Base-by-base conservation (phyloP, 345 rosid species). In the Gynandropsis gynandra region DNA sequence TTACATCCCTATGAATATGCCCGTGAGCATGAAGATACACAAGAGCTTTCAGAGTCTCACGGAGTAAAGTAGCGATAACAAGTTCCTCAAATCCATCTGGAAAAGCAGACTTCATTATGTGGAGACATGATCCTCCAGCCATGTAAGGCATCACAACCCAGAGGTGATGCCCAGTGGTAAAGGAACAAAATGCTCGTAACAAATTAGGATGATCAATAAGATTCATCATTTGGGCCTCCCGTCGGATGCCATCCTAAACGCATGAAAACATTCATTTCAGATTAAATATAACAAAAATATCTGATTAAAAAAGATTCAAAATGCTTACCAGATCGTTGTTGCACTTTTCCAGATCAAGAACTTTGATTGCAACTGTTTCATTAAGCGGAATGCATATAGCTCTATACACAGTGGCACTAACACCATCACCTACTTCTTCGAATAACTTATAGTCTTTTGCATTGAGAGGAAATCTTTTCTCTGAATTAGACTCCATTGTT, bases 101-200 rank as follows among this genome's bases (percentile, higher is more conserved):
- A 73, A 63, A 70, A 12, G 76, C 64, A 9, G 82, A 74, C 63
- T 81, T 87, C 85, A 87, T 83, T 3, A 84, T 56, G 50, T 81
- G 89, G 59, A 87, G 76, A 63, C 87, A 83, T 1, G 96, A 87
- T 11, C 96, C 96, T 31, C 87, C 87, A 2, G 82, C 78, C 96
- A 87, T 81, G 64, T 83, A 87, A 14, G 96, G 96, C 96, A 87
- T 81, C 56, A 87, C 96, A 64, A 83, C 81, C 96, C 96, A 87
- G 60, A 87, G 85, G 56, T 62, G 63, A 11, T 72, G 69, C 37
- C 76, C 72, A 21, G 80, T 44, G 6, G 78, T 81, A 54, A 87
- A 87, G 9, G 93, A 87, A 62, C 93, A 79, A 72, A 79, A 76
- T 4, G 96, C 84, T 58, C 62, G 70, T 56, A 87, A 59, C 29